Evolutionary conservation across 73 alveolate species (phyloP).

Genomic region (Paramecium caudatum): DNA sequence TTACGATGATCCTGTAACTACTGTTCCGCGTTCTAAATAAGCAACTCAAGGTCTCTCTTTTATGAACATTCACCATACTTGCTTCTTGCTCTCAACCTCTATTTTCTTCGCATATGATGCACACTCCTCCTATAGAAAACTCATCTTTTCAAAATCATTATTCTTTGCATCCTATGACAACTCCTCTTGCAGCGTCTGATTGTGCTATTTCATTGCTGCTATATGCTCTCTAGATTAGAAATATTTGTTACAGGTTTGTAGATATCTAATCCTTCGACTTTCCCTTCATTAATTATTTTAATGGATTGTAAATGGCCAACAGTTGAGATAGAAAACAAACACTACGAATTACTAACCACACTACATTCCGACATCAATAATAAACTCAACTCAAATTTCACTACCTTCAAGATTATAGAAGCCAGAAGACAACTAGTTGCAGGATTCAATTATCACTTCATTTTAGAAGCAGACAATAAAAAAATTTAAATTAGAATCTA

Average conservation of each 20-base stretch:
- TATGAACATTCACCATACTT: not conserved
- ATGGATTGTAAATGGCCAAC: not conserved
- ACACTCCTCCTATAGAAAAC: constrained; percentile 14
- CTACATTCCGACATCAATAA: too few relatives aligned
- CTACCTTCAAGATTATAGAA: too few relatives aligned
- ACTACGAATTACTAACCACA: too few relatives aligned
- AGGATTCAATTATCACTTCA: not conserved
- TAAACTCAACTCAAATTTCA: too few relatives aligned
- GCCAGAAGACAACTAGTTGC: not conserved
- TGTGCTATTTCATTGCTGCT: constrained; percentile 6
- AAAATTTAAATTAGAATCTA: too few relatives aligned
- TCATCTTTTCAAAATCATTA: constrained; percentile 61
- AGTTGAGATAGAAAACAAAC: not conserved
- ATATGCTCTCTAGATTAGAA: constrained; percentile 17
- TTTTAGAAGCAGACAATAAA: not conserved
- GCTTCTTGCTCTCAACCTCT: constrained; percentile 57
- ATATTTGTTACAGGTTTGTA: not conserved
- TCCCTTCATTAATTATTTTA: constrained; percentile 28
- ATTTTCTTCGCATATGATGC: constrained; percentile 58
- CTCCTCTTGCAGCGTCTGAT: constrained; percentile 34
- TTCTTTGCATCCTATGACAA: constrained; percentile 4
- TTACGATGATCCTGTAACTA: constrained; percentile 57
- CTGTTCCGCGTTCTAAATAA: constrained; percentile 50
- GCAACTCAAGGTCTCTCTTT: constrained; percentile 36
- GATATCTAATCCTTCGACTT: constrained; percentile 22